Evolutionary conservation across 2,329 filamentous ascomycete species (phyloP), one percentile per base, ranked within the genome.

Genomic region (Macrophomina tecta): DNA sequence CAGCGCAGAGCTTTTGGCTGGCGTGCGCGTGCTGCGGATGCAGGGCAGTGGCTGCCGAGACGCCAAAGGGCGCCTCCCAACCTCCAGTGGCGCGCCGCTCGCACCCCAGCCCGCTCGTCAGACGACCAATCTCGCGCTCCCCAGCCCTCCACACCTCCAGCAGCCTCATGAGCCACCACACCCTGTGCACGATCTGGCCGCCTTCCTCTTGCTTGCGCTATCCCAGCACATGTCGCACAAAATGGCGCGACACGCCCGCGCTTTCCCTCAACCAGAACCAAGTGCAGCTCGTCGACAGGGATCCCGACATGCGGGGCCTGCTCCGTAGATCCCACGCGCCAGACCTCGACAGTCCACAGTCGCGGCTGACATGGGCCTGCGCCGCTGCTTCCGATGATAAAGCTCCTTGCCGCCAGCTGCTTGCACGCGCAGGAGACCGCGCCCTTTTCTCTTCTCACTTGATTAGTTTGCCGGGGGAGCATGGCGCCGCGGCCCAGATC

Each of bases 401-500:
- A 48, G 38, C 56, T 48, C 38, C 14, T 42, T 11, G 36, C 53
- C 12, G 42, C 34, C 52, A 8, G 28, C 52, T 6, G 52, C 36
- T 9, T 5, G n/a, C 18, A 9, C 2, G 8, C 30, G 23, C 12
- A 8, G 40, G 55, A 55, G 14, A 64, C 36, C 49, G 28, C 61
- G n/a, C 36, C 28, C 18, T 18, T 7, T 40, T 23, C 28, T 18
- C 9, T 14, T 1, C n/a, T 14, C 3, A 5, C 36, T 11, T 9
- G 8, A 4, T n/a, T 32, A 14, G 16, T n/a, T 14, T 45, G 5
- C 32, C 46, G 58, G 42, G 23, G 3, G 16, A 42, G 40, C 14
- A 65, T 65, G 63, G 63, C 51, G 4, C 63, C 63, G 7, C 51
- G 63, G 7, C 63, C 63, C 14, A 46, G 30, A 28, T n/a, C 63